Percentiles rank a stretch among this genome's conserved stretches.
Evolutionary conservation across 495 filamentous ascomycete genomes (phyloP).

Genomic region (Daldinia loculata): DNA sequence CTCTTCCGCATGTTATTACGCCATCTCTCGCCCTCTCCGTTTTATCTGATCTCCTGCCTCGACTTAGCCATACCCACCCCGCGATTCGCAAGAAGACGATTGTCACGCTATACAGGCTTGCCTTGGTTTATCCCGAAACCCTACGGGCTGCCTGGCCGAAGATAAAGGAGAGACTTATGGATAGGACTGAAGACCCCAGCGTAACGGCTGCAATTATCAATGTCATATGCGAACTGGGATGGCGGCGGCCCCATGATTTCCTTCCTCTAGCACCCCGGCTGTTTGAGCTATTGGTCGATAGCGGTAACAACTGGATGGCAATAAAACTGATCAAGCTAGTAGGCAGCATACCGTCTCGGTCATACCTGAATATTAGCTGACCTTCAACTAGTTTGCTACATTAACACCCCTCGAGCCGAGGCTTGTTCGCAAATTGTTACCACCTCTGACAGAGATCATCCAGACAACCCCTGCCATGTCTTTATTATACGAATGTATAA

Average conservation of each 20-base stretch:
- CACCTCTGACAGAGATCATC: conserved; percentile 92
- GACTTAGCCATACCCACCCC: conserved; percentile 83
- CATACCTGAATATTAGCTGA: conserved; percentile 29
- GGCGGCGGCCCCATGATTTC: conserved; percentile 92
- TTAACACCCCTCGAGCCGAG: conserved; percentile 93
- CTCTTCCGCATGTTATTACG: conserved; percentile 91
- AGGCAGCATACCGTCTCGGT: conserved; percentile 40
- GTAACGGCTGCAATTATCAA: conserved; percentile 96
- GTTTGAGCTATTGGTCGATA: conserved; percentile 90
- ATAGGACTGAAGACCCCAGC: conserved; percentile 87
- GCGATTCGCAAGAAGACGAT: conserved; percentile 93
- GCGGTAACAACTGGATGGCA: conserved; percentile 99
- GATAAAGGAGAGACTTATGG: conserved; percentile 92
- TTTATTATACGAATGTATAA: conserved; percentile 95
- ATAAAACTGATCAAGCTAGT: conserved; percentile 99
- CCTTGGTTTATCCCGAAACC: conserved; percentile 93
- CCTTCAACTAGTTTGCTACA: conserved; percentile 79
- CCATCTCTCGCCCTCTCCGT: conserved; percentile 89
- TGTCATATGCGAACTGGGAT: conserved; percentile 94
- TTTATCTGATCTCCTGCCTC: conserved; percentile 82
- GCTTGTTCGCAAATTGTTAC: conserved; percentile 88
- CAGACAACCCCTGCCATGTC: conserved; percentile 96
- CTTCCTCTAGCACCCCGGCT: conserved; percentile 88
- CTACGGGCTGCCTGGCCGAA: conserved; percentile 93
- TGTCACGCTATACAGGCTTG: conserved; percentile 89